Evolutionary conservation across 768 basidiomycete species (phyloP).

Genomic region (Podaxis mareebaensis): DNA sequence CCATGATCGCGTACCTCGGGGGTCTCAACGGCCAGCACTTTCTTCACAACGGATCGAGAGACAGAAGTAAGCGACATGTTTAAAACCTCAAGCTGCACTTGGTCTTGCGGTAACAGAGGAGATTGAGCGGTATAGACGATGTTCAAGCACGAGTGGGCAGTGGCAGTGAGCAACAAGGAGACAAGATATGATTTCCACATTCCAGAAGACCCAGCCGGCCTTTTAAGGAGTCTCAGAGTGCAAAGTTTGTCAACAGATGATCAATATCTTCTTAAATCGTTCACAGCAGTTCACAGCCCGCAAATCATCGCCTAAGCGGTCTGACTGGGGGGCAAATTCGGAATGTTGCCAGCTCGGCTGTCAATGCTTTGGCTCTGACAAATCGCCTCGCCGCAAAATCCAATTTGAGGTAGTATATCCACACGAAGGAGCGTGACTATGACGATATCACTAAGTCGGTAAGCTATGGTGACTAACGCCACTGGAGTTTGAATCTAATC

Average conservation of each 20-base stretch:
- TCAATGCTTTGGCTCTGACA: background rate
- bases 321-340: background rate
- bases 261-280: background rate
- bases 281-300: background rate
- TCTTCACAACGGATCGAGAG: slow-evolving; percentile 74
- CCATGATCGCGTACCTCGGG: slow-evolving; percentile 49
- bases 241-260: background rate
- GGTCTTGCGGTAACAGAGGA: slow-evolving; percentile 1
- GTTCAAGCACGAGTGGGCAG: background rate
- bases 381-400: background rate
- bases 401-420: background rate
- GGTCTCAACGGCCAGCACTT: slow-evolving; percentile 74
- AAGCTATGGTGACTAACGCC: background rate
- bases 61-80: slow-evolving; percentile 34
- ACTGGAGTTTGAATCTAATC: too few species aligned
- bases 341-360: background rate
- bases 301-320: background rate
- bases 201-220: background rate
- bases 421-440: background rate
- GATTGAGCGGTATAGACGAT: background rate
- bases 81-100: background rate
- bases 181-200: slow-evolving; percentile 9
- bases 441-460: background rate
- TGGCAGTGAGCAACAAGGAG: background rate
- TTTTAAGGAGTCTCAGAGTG: background rate